Base-by-base conservation (phyloP, 345 rosid genomes). In the Eucalyptus sideroxylon region DNA sequence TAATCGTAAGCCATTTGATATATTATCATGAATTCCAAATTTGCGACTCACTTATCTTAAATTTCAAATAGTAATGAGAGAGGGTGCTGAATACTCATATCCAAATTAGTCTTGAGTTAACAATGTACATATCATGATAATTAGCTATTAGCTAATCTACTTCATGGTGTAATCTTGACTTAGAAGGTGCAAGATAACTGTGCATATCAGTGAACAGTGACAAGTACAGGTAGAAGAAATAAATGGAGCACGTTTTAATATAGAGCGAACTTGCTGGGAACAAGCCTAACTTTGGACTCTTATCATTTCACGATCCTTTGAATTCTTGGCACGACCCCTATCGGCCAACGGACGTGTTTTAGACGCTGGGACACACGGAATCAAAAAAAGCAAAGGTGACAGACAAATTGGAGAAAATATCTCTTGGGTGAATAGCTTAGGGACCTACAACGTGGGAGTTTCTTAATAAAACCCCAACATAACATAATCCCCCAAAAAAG, bases 41-140 rank as follows among this genome's bases (percentile, higher is more conserved):
- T 65, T 4, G 19, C 0, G 10, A 65, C 19, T 65, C 2, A 0
- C 17, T 30, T 65, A n/a, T 65, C 72, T 65, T 65, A 65, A 65
- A 65, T 65, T 14, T 65, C 31, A 65, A 30, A 65, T 65, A 0
- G 37, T 30, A 14, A 65, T 15, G 9, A 65, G 17, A 65, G 31
- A 60, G 16, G 69, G 16, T 30, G 16, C 27, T 60, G 69, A 0
- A 27, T 60, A 60, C 31, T 60, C 16, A 27, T 10, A 2, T 59
- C 1, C 23, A 11, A 59, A 24, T 10, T 59, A 59, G 3, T 59
- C 65, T 0, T 5, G 15, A 10, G 0, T 59, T 10, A 27, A 59
- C 65, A 59, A 59, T 26, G 15, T 59, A 59, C 65, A 26, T 59
- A 59, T 26, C n/a, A 11, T 59, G n/a, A 11, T 26, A 0, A 59